Conservation (phyloP, 1,139 yeast species). For the Scheffersomyces insectosa region DNA sequence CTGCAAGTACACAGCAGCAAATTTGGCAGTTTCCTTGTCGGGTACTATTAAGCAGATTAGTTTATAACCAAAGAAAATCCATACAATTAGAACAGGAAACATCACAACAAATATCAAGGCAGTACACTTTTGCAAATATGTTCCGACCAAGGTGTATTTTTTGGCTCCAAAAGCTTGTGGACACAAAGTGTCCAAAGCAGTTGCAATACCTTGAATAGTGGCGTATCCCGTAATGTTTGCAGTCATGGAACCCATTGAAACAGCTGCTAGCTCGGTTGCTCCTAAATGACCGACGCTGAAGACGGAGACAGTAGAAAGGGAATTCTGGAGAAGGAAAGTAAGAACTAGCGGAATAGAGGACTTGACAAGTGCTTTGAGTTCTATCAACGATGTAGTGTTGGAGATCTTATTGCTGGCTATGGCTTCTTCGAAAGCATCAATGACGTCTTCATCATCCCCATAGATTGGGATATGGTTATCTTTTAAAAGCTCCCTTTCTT, state of each 20-base stretch:
- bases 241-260: slow-evolving; percentile 63
- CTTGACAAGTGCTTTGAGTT: slow-evolving; percentile 38
- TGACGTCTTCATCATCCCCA: slow-evolving; percentile 27
- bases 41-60: slow-evolving; percentile 41
- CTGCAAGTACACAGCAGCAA: slow-evolving; percentile 53
- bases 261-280: slow-evolving; percentile 59
- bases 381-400: slow-evolving; percentile 30
- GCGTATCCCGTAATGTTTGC: slow-evolving; percentile 62
- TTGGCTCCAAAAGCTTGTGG: slow-evolving; percentile 65
- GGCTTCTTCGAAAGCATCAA: slow-evolving; percentile 40
- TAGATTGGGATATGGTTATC: slow-evolving; percentile 28
- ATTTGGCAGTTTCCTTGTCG: slow-evolving; percentile 49
- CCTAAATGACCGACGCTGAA: slow-evolving; percentile 62
- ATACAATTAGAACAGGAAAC: slow-evolving; percentile 48
- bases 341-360: slow-evolving; percentile 54
- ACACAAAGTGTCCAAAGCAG: slow-evolving; percentile 83
- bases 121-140: slow-evolving; percentile 55
- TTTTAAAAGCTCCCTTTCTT: slow-evolving; percentile 39
- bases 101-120: slow-evolving; percentile 51
- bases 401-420: slow-evolving; percentile 27
- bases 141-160: slow-evolving; percentile 52
- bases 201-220: slow-evolving; percentile 63
- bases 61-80: slow-evolving; percentile 50
- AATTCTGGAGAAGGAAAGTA: slow-evolving; percentile 56
- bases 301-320: slow-evolving; percentile 58